A percentile compares a stretch with the other conserved stretches of the same genome.
Evolutionary conservation across 2,329 filamentous ascomycete genomes (phyloP).

Genomic region (Karstenula rhodostoma): DNA sequence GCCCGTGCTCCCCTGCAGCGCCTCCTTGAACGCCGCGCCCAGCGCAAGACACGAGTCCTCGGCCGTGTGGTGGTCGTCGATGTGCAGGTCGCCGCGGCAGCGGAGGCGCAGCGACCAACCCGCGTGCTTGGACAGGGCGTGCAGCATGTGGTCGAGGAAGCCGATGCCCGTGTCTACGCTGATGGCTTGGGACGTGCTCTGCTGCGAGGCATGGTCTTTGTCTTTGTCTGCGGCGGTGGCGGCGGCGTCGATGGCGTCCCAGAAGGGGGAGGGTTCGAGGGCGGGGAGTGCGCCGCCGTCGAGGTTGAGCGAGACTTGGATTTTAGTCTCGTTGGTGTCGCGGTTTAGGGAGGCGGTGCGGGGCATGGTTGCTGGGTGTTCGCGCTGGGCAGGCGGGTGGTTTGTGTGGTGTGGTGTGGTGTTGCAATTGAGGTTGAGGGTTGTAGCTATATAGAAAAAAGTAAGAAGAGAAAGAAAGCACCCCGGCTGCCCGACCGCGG

Average conservation of each 20-base stretch:
- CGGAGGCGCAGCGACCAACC: constrained; percentile 89
- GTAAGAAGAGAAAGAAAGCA: too few species aligned
- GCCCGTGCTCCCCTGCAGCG: constrained; percentile 79
- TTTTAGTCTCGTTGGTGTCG: constrained; percentile 98
- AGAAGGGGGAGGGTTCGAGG: constrained; percentile 56
- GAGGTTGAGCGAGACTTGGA: constrained; percentile 89
- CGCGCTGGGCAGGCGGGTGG: not conserved
- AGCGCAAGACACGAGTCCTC: constrained; percentile 95
- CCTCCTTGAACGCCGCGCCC: constrained; percentile 81
- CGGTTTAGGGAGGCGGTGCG: constrained; percentile 83
- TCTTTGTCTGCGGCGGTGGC: too few species aligned
- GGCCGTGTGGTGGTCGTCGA: constrained; percentile 98
- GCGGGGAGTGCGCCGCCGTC: constrained; percentile 77
- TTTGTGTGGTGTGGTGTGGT: not conserved
- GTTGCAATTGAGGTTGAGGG: not conserved
- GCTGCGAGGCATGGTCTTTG: constrained; percentile 81
- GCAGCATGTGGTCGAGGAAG: constrained; percentile 98
- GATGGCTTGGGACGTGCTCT: constrained; percentile 84
- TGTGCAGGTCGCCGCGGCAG: constrained; percentile 90
- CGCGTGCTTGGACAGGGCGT: constrained; percentile 93
- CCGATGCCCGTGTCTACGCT: constrained; percentile 92
- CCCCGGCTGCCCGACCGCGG: too few species aligned
- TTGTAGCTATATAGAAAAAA: constrained; percentile 23
- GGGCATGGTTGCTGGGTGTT: constrained; percentile 37
- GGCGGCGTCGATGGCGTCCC: constrained; percentile 56